Evolutionary conservation across 345 rosid species (phyloP).

Genomic region (Salix dunnii): DNA sequence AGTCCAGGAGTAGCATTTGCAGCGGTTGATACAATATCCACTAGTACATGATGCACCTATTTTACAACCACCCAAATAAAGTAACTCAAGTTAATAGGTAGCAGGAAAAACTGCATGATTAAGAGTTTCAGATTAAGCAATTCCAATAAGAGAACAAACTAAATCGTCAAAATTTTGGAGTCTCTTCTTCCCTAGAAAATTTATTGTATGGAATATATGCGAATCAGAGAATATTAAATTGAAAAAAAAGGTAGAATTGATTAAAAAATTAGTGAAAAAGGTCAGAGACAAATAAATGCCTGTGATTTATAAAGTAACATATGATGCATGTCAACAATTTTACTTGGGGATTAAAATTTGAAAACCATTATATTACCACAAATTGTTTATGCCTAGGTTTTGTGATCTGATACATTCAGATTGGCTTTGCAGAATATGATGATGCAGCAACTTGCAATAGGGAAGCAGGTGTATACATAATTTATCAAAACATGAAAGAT

Average conservation of each 20-base stretch:
- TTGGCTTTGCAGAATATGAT: background rate
- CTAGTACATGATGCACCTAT: constrained; percentile 90
- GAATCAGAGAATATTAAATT: background rate
- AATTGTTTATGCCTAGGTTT: background rate
- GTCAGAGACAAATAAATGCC: background rate
- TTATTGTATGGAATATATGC: background rate
- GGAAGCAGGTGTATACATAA: background rate
- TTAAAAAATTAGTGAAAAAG: background rate
- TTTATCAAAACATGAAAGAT: background rate
- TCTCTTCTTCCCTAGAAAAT: background rate
- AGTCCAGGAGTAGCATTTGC: constrained; percentile 97
- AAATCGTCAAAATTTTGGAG: background rate
- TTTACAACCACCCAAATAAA: background rate
- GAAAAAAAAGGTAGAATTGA: background rate
- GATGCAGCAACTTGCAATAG: background rate
- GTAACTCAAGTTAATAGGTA: background rate
- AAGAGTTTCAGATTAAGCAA: background rate
- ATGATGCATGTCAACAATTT: background rate
- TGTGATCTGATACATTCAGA: background rate
- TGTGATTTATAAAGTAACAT: background rate
- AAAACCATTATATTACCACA: background rate
- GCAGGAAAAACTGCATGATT: background rate
- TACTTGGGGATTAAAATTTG: background rate
- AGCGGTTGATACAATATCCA: constrained; percentile 82
- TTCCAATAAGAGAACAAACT: background rate